Base-by-base conservation (phyloP, 2,329 filamentous ascomycete genomes). In the Parastagonospora nodorum region DNA sequence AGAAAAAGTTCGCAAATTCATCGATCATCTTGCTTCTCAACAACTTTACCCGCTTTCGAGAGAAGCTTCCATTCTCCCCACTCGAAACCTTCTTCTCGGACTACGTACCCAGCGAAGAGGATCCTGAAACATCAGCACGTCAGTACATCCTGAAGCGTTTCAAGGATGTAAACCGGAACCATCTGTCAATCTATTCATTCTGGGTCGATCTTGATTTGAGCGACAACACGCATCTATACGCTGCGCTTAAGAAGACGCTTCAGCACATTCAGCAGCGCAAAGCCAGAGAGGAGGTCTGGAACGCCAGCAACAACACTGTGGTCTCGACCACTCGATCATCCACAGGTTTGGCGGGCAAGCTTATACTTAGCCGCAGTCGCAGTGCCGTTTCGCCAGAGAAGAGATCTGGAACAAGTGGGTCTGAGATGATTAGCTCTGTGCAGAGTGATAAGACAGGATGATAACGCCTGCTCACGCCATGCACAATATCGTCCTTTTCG, bases 201-300 rank as follows among this genome's bases (percentile, higher is more conserved):
- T 73, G 70, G 70, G 69, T 71, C 10, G 70, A 73, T 38, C 61
- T 73, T 7, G 69, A 73, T 35, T 62, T 71, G 53, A 61, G 63
- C 45, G 69, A 73, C 40, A 73, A 73, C 35, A 55, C 61, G 40
- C 66, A 73, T 42, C 36, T 73, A 30, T 73, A 72, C 36, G 63
- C 65, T 7, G 69, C 70, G 47, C 55, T 73, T 8, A 73, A 71
- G 52, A 69, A 67, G 46, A 73, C 69, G 8, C 43, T 73, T 19
- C 42, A 58, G n/a, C 63, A 68, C 27, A 68, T 72, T 6, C 65
- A 71, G 46, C 63, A 67, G 44, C 52, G 61, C 2, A 69, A 64
- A 47, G 68, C 65, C 39, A 55, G 60, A 42, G 63, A 58, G 28
- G 61, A 68, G 47, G 65, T 68, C 24, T 65, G 53, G 61, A 57